phyloP scores from a whole-genome alignment of 83 land plant species.

The Diphasiastrum complanatum region DNA sequence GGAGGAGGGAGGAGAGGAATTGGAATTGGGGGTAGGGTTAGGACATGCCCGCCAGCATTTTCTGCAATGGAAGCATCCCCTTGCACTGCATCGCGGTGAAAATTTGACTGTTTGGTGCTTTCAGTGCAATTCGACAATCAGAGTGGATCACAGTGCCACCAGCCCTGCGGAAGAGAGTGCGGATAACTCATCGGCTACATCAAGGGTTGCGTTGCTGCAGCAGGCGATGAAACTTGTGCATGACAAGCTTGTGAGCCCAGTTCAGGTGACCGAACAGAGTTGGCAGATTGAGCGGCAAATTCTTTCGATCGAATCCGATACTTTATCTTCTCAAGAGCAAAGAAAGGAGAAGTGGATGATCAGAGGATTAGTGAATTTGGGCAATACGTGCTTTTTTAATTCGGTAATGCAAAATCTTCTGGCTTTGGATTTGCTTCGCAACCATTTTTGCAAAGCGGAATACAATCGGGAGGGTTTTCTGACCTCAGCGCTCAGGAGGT shows the following conservation, averaged over 20 bases:
- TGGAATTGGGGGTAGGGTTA: slow-evolving; percentile 13
- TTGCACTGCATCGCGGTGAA: slow-evolving; percentile 47
- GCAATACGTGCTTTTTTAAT: slow-evolving; percentile 96
- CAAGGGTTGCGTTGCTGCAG: slow-evolving; percentile 27
- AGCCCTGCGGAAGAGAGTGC: slow-evolving; percentile 7
- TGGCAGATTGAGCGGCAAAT: slow-evolving; percentile 18
- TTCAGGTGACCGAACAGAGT: slow-evolving; percentile 27
- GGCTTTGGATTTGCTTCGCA: slow-evolving; percentile 48
- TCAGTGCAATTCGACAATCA: slow-evolving; percentile 41
- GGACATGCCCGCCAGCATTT: slow-evolving; percentile 65
- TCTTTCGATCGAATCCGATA: background rate
- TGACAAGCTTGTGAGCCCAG: slow-evolving; percentile 39
- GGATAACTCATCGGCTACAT: slow-evolving; percentile 1
- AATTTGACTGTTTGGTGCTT: slow-evolving; percentile 66
- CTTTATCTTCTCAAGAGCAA: background rate
- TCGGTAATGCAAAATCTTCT: slow-evolving; percentile 81
- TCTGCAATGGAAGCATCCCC: slow-evolving; percentile 38
- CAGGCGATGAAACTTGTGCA: slow-evolving; percentile 20
- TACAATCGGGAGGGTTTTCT: slow-evolving; percentile 38
- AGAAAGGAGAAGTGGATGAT: slow-evolving; percentile 40
- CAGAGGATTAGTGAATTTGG: slow-evolving; percentile 70
- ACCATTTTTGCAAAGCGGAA: slow-evolving; percentile 32
- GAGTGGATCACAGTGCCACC: slow-evolving; percentile 22
- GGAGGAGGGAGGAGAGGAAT: slow-evolving; percentile 22
- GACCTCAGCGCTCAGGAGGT: slow-evolving; percentile 53